Percentiles rank a stretch among this genome's conserved stretches.
Conservation (phyloP, 192 early-diverging fungal species). For the Bifiguratus adelaidae region DNA sequence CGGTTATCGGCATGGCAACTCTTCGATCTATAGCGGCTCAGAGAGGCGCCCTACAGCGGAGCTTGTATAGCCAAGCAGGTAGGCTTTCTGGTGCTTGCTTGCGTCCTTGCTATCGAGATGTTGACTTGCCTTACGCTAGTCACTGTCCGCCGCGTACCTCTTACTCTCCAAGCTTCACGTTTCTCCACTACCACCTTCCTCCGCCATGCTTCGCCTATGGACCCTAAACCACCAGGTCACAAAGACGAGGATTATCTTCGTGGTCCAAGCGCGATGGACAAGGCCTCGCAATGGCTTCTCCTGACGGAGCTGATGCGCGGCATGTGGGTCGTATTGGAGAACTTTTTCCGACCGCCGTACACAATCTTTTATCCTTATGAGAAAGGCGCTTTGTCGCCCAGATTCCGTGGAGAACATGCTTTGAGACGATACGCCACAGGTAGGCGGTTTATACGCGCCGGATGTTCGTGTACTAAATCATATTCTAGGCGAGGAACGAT, state of each 20-base stretch:
- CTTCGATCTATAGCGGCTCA: no score
- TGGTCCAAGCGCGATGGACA: constrained; percentile 27
- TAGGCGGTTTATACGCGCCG: constrained; percentile 11
- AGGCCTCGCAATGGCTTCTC: constrained; percentile 66
- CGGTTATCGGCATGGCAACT: no score
- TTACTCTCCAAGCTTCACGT: constrained; percentile 4
- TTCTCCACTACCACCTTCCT: constrained; percentile 9
- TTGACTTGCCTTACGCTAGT: no score
- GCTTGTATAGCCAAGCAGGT: no score
- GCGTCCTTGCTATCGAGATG: no score
- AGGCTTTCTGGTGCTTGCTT: no score
- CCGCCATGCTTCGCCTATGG: constrained; percentile 8
- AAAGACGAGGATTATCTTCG: neutral
- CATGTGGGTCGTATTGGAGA: constrained; percentile 85
- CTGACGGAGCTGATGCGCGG: constrained; percentile 88
- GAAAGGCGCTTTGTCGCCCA: constrained; percentile 85
- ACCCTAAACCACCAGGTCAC: constrained; percentile 2
- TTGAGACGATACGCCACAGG: constrained; percentile 89
- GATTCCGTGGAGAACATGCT: constrained; percentile 97
- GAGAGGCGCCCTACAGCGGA: no score
- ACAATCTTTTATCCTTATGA: constrained; percentile 95
- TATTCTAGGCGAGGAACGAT: constrained; percentile 83
- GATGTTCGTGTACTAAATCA: neutral
- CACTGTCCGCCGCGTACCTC: no score
- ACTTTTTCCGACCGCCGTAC: constrained; percentile 91